Percentiles rank a stretch among this genome's conserved stretches.
Evolutionary conservation across 2,329 filamentous ascomycete genomes (phyloP).

Genomic region (Sarocladium brachiariae): DNA sequence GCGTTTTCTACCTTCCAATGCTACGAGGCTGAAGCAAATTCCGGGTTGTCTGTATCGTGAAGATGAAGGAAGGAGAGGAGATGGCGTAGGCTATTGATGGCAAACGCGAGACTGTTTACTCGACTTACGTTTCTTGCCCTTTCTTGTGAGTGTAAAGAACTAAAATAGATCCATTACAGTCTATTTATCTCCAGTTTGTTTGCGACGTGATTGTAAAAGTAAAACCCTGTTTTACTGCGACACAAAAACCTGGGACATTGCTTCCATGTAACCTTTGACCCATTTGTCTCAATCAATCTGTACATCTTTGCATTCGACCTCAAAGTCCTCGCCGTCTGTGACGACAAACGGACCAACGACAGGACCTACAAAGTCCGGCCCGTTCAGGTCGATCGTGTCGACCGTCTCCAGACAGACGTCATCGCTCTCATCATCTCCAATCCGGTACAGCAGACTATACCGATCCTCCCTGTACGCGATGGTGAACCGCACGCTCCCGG

Average conservation of each 20-base stretch:
- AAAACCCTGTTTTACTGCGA: too few relatives aligned
- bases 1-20: background rate
- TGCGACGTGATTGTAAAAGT: too few relatives aligned
- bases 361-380: slow-evolving; percentile 10
- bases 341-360: slow-evolving; percentile 15
- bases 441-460: slow-evolving; percentile 1
- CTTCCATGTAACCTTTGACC: slow-evolving; percentile 22
- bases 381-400: slow-evolving; percentile 9
- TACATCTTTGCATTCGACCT: background rate
- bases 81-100: too few relatives aligned
- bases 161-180: too few relatives aligned
- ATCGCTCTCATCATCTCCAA: background rate
- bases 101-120: too few relatives aligned
- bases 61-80: too few relatives aligned
- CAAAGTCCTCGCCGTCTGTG: background rate
- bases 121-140: too few relatives aligned
- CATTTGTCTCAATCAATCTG: background rate
- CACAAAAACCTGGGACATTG: too few relatives aligned
- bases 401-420: background rate
- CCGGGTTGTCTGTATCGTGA: too few relatives aligned
- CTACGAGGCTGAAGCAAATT: too few relatives aligned
- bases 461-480: slow-evolving; percentile 4
- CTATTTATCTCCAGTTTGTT: too few relatives aligned
- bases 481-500: background rate
- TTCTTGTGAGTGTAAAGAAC: too few relatives aligned